These are phyloP conservation scores for Isatis lusitanica DNA, from an alignment of 441 rosid species.

Conservation along the genomic window DNA sequence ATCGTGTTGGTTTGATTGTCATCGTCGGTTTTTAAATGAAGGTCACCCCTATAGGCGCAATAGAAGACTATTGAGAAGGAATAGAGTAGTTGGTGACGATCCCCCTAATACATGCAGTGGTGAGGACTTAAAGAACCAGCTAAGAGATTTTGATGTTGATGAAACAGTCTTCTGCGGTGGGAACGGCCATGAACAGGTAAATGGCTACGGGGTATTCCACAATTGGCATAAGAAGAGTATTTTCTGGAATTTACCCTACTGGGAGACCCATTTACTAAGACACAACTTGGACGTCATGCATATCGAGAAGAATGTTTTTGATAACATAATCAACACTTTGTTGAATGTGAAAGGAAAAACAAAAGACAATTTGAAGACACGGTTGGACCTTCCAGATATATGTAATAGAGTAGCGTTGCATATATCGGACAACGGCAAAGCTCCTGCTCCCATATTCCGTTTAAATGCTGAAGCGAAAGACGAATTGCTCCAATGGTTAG, in stretches of 20 bases:
- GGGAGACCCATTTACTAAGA: background rate
- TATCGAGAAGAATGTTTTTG: background rate
- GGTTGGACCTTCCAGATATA: background rate
- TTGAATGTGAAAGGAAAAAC: background rate
- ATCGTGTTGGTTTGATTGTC: background rate
- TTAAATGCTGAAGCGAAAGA: background rate
- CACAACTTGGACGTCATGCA: background rate
- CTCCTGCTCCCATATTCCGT: background rate
- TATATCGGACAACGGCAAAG: background rate
- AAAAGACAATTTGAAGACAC: background rate
- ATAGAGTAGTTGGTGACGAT: no score
- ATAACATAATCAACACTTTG: background rate
- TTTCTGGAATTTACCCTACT: background rate
- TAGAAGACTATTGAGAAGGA: no score
- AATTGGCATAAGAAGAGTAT: no score
- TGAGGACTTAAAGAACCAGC: background rate
- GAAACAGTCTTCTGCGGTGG: background rate
- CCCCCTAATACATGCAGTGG: no score
- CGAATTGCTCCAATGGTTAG: background rate
- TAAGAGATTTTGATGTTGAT: background rate
- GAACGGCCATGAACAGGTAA: background rate
- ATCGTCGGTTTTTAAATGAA: background rate
- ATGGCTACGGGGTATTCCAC: background rate
- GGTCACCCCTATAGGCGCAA: background rate
- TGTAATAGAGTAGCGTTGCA: background rate